A percentile compares a stretch with the other conserved stretches of the same genome.
Conservation (phyloP, 2,329 filamentous ascomycete species). For the Apiospora aurea region DNA sequence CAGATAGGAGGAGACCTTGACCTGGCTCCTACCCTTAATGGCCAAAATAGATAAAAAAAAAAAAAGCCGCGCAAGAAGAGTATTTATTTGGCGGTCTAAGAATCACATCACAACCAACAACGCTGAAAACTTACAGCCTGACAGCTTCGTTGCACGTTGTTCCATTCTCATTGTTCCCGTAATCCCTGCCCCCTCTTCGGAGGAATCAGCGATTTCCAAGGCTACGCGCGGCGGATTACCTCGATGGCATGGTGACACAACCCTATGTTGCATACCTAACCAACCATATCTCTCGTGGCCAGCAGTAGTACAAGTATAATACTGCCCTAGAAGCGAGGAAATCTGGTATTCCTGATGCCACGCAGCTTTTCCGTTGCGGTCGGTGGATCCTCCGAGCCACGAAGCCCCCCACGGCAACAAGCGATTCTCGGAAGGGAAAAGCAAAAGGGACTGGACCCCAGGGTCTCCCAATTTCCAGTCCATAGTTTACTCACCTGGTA, state of each 20-base stretch:
- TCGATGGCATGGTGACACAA: neutral
- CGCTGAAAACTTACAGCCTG: neutral
- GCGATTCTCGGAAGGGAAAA: neutral
- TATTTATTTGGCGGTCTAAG: neutral
- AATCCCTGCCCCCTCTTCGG: slow-evolving; percentile 4
- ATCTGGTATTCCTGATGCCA: neutral
- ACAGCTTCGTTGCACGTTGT: neutral
- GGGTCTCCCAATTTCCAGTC: neutral
- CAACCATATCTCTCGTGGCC: neutral
- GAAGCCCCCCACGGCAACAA: neutral
- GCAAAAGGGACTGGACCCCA: neutral
- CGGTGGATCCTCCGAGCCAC: neutral
- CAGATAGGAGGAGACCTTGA: neutral
- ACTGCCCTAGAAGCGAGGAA: neutral
- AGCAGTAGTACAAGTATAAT: neutral
- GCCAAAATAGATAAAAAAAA: neutral
- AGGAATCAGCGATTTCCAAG: neutral
- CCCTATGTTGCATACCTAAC: neutral
- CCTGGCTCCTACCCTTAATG: neutral
- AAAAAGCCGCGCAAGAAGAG: neutral
- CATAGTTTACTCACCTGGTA: neutral
- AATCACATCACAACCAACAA: neutral
- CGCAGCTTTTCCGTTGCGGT: neutral
- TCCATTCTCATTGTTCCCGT: neutral
- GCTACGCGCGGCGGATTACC: neutral